Percentiles rank a stretch among this genome's conserved stretches.
Evolutionary conservation across 192 early-diverging fungal genomes (phyloP).

Genomic region (Rhizophagus clarus): DNA sequence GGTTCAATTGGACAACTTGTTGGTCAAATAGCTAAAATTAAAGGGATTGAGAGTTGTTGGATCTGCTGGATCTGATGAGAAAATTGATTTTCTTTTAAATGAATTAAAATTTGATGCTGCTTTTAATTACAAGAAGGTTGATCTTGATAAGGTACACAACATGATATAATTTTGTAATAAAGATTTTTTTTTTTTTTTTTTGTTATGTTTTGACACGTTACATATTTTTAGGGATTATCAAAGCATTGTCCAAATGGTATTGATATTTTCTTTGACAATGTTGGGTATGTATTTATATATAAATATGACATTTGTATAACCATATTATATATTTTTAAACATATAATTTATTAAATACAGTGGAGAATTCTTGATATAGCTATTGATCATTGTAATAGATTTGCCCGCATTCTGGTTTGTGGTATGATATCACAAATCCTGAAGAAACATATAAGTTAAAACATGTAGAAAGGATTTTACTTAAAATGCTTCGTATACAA

Average conservation of each 20-base stretch:
- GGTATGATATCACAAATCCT: conserved; percentile 78
- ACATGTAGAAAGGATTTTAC: conserved; percentile 52
- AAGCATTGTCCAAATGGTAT: conserved; percentile 75
- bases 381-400: conserved; percentile 61
- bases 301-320: background rate
- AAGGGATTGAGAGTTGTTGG: conserved; percentile 82
- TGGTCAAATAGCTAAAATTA: conserved; percentile 77
- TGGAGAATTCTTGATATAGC: conserved; percentile 78
- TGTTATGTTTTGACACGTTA: background rate
- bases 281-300: conserved; percentile 46
- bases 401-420: conserved; percentile 73
- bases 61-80: conserved; percentile 81
- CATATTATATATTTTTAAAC: no score
- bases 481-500: conserved; percentile 51
- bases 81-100: conserved; percentile 69
- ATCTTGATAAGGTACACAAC: conserved; percentile 34
- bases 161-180: background rate
- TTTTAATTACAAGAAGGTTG: conserved; percentile 91
- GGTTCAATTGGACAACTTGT: conserved; percentile 76
- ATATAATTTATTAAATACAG: conserved; percentile 20
- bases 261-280: conserved; percentile 87
- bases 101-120: conserved; percentile 77
- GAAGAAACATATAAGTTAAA: conserved; percentile 46
- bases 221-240: conserved; percentile 37
- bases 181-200: no score